Conservation (phyloP, 495 filamentous ascomycete species). For the Aspergillus saccharolyticus region DNA sequence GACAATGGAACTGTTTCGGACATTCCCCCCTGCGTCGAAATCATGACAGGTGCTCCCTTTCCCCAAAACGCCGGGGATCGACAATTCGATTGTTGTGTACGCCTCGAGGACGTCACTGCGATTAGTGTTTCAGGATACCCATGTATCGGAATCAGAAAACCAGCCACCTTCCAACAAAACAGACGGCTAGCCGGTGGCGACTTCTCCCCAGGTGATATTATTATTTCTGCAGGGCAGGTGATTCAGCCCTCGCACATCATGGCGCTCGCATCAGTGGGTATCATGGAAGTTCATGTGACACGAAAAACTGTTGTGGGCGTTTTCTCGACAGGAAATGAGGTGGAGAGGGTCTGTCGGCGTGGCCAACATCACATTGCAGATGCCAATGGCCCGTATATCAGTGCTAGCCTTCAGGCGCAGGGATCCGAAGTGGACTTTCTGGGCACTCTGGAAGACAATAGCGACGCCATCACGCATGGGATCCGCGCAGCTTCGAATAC, state of each 20-base stretch:
- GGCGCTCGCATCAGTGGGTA: slow-evolving; percentile 14
- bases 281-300: slow-evolving; percentile 5
- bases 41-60: slow-evolving; percentile 18
- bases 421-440: slow-evolving; percentile 13
- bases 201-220: slow-evolving; percentile 7
- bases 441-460: slow-evolving; percentile 8
- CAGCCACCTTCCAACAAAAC: slow-evolving; percentile 7
- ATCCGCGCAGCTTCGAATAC: not conserved
- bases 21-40: slow-evolving; percentile 11
- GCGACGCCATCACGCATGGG: not conserved
- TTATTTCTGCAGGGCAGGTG: slow-evolving; percentile 2
- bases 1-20: not conserved
- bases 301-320: slow-evolving; percentile 7
- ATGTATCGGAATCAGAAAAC: slow-evolving; percentile 10
- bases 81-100: slow-evolving; percentile 13
- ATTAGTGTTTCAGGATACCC: not conserved
- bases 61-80: not conserved
- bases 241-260: slow-evolving; percentile 13
- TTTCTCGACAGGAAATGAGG: slow-evolving; percentile 15
- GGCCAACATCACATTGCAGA: slow-evolving; percentile 5
- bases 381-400: slow-evolving; percentile 16
- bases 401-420: not conserved
- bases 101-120: slow-evolving; percentile 8
- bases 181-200: slow-evolving; percentile 13
- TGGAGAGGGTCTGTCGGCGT: not conserved